Evolutionary conservation across 2,329 filamentous ascomycete species (phyloP), one percentile per base, ranked within the genome.

Genomic region (Fusarium caatingaense): DNA sequence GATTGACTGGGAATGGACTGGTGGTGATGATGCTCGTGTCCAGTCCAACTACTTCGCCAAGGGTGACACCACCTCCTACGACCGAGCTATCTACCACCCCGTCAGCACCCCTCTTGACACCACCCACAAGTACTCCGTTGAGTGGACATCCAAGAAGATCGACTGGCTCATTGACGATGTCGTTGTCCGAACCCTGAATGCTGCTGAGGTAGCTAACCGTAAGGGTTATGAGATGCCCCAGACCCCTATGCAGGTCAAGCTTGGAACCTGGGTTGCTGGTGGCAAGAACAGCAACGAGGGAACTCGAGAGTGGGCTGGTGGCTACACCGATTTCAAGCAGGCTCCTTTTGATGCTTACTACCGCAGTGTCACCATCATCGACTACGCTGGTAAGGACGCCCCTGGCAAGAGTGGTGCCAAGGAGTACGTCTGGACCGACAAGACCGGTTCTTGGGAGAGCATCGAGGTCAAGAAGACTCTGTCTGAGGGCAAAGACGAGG

Each of bases 1-100:
- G 85, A 96, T 98, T 68, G 95, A 98, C 80, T 97, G 93, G 92
- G 95, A 98, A 82, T 97, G 93, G 91, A 86, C 98, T 62, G 96
- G 95, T 62, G 90, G 89, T 56, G 88, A 93, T 77, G 82, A 86
- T 71, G 80, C 84, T 28, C 85, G 95, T 78, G 94, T 94, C 32
- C 95, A 98, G 83, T 92, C 89, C 78, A 97, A 97, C 83, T 97
- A 93, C 83, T 93, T 92, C 81, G 88, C 89, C 82, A 92, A 93
- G 84, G 92, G 91, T 63, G 83, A 92, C 80, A 89, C 87, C 57
- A 86, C 86, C n/a, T 86, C 86, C 61, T 93, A 89, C 80, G 89
- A 93, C 81, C 90, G 91, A 67, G 91, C 88, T 76, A 84, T 84
- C 60, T 90, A 87, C 83, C 85, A 89, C 75, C 66, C 82, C n/a